Base-by-base conservation (phyloP, 2,329 filamentous ascomycete genomes). In the Sporothrix brunneoviolacea region DNA sequence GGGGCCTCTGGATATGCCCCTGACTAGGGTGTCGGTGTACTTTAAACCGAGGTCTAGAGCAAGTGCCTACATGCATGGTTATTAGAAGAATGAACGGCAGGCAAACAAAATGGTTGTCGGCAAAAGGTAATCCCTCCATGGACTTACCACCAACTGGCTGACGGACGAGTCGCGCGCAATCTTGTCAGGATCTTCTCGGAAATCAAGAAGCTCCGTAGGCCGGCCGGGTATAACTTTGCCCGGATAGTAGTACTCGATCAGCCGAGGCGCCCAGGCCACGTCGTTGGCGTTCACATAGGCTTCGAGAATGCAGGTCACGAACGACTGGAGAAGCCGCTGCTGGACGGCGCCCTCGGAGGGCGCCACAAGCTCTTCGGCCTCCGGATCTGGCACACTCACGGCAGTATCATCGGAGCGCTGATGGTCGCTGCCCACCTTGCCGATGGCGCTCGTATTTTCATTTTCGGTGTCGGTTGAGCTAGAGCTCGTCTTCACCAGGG, bases 271-370 rank as follows among this genome's bases (percentile, higher is more conserved):
- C 82, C 81, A 84, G 40, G 78, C 75, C 63, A 84, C 64, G 21
- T 71, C 70, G 57, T 82, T 77, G 7, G 68, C 70, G 57, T 82
- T 81, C 54, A 88, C 75, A 57, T 88, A 91, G 40, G 84, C 78
- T 62, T 91, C 86, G 10, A 91, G 68, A 16, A 91, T 69, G 61
- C 87, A 86, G 0, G 85, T 88, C n/a, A 88, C 74, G 64, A 93
- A 91, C 1, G 83, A 82, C 61, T 88, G 83, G 21, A 91, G 67
- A 15, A 91, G 70, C 51, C 77, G 80, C 32, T 72, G 72, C 60
- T 84, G 79, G 54, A 90, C 70, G 8, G 73, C 76, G 2, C 69
- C 70, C 63, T 91, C 86, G 32, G 74, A 72, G 6, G 74, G 73
- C 40, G 75, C 72, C 33, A 69, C 62, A 62, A 72, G 67, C 68